Conservation (phyloP, 176 grass and related monocot genomes). For the Aegilops sharonensis region DNA sequence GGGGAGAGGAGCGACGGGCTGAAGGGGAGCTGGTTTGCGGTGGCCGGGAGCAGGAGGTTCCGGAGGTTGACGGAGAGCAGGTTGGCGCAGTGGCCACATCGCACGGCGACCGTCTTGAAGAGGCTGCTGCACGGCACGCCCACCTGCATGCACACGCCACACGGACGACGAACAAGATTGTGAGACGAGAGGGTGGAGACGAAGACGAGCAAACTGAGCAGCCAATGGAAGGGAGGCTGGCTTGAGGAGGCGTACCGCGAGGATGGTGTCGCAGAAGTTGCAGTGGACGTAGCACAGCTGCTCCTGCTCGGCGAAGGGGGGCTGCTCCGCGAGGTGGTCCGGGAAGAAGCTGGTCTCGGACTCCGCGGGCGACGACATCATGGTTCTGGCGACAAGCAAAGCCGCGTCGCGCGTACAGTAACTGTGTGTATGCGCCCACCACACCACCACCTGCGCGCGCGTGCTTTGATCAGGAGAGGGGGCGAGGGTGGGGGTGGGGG, state of each 20-base stretch:
- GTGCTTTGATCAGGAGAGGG: not conserved
- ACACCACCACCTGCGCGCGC: not conserved
- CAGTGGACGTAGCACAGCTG: conserved; percentile 99
- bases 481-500: not conserved
- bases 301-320: conserved; percentile 75
- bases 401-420: not conserved
- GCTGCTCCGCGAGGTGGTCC: conserved; percentile 47
- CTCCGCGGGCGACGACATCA: conserved; percentile 65
- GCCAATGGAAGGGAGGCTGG: not conserved
- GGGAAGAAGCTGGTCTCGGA: conserved; percentile 61
- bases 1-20: conserved; percentile 69
- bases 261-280: conserved; percentile 96
- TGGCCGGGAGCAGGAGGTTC: conserved; percentile 59
- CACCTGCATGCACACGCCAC: conserved; percentile 42
- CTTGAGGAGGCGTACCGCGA: conserved; percentile 32
- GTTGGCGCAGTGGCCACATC: conserved; percentile 93
- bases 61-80: conserved; percentile 91
- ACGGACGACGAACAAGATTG: not conserved
- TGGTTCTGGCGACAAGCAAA: not conserved
- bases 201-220: not conserved
- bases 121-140: conserved; percentile 90
- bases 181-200: not conserved
- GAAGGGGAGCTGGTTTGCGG: conserved; percentile 62
- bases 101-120: conserved; percentile 87
- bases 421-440: not conserved